Base-by-base conservation (phyloP, 768 basidiomycete species). In the Gyrodon lividus region DNA sequence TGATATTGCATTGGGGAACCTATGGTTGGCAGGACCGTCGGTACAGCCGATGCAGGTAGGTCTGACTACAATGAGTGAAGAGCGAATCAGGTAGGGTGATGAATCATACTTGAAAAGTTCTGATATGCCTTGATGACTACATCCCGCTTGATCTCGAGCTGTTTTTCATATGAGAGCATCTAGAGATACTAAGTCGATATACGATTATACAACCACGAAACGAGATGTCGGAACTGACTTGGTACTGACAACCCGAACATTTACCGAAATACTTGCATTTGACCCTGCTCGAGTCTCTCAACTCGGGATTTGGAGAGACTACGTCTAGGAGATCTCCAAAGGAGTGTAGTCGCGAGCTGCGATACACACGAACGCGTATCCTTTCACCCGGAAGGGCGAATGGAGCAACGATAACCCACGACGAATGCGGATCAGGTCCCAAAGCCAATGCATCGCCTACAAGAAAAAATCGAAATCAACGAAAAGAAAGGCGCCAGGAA, bases 201-300 rank as follows among this genome's bases (percentile, higher is more conserved):
- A 17, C 5, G 22, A 19, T 5, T 37, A 26, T 31, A 31, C 12
- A 31, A 14, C 14, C n/a, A 34, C 17, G 4, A 7, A 16, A 12
- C n/a, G 16, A 6, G 20, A 16, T 12, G 40, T 37, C 6, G 28
- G 16, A 47, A 59, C 72, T 14, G 35, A 87, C 91, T 75, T 97
- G 94, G 66, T 93, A 92, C 68, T 98, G 96, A 66, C 96, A 99
- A 2, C 96, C 96, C 0, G 82, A 90, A 68, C 95, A 98, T 34
- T 72, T 74, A 0, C 88, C 88, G 72, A 97, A 98, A 66, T 98
- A 94, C 55, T 83, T 81, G 72, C 96, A 98, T 54, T 77, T 74
- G 0, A 89, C 79, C 20, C 81, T 73, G 24, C 68, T 75, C 58
- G 81, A 74, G 58, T 93, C 89, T 46, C 94, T 74, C 49, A 88